A percentile compares a stretch with the other conserved stretches of the same genome.
These are phyloP conservation scores for Salix exigua DNA, from an alignment of 345 rosid species.

Conservation along the genomic window DNA sequence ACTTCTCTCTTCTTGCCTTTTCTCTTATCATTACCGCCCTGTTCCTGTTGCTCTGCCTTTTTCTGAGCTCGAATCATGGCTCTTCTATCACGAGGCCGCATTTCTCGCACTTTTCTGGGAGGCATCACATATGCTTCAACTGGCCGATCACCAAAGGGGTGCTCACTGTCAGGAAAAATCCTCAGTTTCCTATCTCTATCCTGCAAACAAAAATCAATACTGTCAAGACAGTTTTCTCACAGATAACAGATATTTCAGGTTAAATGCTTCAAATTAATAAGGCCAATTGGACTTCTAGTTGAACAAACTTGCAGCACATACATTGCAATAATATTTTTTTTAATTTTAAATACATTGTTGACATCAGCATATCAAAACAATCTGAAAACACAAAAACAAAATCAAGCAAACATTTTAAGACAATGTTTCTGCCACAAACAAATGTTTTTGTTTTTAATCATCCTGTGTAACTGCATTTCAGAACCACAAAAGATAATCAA, in stretches of 20 bases:
- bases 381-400: too few relatives aligned
- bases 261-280: neutral
- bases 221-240: neutral
- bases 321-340: too few relatives aligned
- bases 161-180: conserved; percentile 77
- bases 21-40: conserved; percentile 32
- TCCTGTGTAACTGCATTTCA: neutral
- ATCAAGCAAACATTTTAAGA: too few relatives aligned
- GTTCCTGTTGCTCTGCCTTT: conserved; percentile 66
- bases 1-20: conserved; percentile 54
- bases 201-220: conserved; percentile 37
- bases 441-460: neutral
- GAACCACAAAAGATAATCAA: neutral
- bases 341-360: too few relatives aligned
- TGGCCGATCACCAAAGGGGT: conserved; percentile 77
- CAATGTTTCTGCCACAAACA: too few relatives aligned
- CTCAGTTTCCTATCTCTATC: conserved; percentile 91
- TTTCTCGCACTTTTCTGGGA: conserved; percentile 73
- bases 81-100: conserved; percentile 92
- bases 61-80: conserved; percentile 89
- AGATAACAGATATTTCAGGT: neutral
- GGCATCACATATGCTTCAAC: conserved; percentile 75
- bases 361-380: too few relatives aligned
- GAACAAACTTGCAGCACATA: neutral
- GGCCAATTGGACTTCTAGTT: neutral